A percentile compares a stretch with the other conserved stretches of the same genome.
Evolutionary conservation across 352 stramenopile species (phyloP).

Genomic region (Globisporangium radiosum): DNA sequence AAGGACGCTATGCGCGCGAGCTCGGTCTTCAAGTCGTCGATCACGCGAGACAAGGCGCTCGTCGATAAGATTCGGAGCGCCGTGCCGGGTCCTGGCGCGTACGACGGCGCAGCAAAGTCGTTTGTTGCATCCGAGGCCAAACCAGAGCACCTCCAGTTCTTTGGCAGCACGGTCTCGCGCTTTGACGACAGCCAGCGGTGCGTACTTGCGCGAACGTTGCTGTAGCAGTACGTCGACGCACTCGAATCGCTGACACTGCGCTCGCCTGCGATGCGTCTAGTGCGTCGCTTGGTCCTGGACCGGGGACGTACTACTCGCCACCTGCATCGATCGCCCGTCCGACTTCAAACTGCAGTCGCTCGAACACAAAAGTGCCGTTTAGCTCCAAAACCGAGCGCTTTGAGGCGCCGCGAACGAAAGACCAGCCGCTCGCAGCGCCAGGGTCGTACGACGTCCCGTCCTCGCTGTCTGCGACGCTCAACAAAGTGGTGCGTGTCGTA

Average conservation of each 20-base stretch:
- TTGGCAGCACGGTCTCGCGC: slow-evolving; percentile 63
- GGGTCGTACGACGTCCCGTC: slow-evolving; percentile 65
- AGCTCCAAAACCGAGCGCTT: slow-evolving; percentile 71
- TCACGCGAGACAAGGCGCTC: slow-evolving; percentile 43
- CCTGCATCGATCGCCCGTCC: slow-evolving; percentile 23
- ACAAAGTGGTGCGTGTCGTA: slow-evolving; percentile 49
- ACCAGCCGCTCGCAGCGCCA: slow-evolving; percentile 43
- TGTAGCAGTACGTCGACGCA: too few relatives aligned
- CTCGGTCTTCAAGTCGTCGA: slow-evolving; percentile 65
- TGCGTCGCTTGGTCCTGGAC: slow-evolving; percentile 23
- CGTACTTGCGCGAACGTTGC: background rate
- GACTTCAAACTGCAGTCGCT: slow-evolving; percentile 19
- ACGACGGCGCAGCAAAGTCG: slow-evolving; percentile 34
- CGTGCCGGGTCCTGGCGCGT: slow-evolving; percentile 59
- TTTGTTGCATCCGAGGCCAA: slow-evolving; percentile 35
- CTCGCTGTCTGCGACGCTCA: slow-evolving; percentile 46
- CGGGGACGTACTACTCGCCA: slow-evolving; percentile 50
- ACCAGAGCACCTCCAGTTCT: slow-evolving; percentile 74
- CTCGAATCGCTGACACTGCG: too few relatives aligned
- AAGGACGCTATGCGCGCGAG: slow-evolving; percentile 47
- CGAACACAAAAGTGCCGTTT: slow-evolving; percentile 46
- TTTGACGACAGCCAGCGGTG: slow-evolving; percentile 45
- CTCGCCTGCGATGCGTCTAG: too few relatives aligned
- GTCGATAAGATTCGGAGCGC: slow-evolving; percentile 23
- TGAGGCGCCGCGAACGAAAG: slow-evolving; percentile 29